Conservation (phyloP, 2,329 filamentous ascomycete genomes). For the Pseudocercospora ulei region DNA sequence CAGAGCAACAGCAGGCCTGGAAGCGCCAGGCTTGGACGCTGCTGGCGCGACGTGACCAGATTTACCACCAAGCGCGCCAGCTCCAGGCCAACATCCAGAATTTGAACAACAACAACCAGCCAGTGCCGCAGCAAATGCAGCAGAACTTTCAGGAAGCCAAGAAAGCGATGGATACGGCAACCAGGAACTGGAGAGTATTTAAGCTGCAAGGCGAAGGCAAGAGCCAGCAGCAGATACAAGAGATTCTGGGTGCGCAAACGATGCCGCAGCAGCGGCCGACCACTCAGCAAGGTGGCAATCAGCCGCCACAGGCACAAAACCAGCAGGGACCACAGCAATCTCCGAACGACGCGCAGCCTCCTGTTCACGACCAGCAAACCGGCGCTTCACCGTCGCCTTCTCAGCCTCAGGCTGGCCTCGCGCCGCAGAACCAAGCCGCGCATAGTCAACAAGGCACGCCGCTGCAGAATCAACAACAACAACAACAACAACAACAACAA, state of each 20-base stretch:
- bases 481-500: constrained; percentile 22
- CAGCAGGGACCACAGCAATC: constrained; percentile 22
- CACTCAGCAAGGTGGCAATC: constrained; percentile 21
- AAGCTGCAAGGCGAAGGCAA: constrained; percentile 18
- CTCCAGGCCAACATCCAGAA: constrained; percentile 13
- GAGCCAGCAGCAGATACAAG: constrained; percentile 12
- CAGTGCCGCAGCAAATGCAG: constrained; percentile 11
- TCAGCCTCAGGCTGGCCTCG: constrained; percentile 21
- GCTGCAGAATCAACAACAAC: constrained; percentile 24
- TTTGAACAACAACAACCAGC: constrained; percentile 13
- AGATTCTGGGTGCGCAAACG: constrained; percentile 18
- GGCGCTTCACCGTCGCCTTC: constrained; percentile 16
- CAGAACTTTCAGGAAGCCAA: constrained; percentile 17
- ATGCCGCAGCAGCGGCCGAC: constrained; percentile 19
- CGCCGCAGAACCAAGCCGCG: constrained; percentile 14
- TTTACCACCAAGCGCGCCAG: constrained; percentile 12
- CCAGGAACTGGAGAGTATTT: constrained; percentile 16
- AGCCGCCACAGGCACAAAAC: constrained; percentile 17
- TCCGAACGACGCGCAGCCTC: constrained; percentile 17
- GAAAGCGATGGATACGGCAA: constrained; percentile 13
- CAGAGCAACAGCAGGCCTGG: constrained; percentile 15
- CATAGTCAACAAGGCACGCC: constrained; percentile 21
- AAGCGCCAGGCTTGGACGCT: constrained; percentile 13
- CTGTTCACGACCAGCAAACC: constrained; percentile 15
- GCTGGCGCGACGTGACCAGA: constrained; percentile 16